Base-by-base conservation (phyloP, 345 rosid genomes). In the Hevea brasiliensis region DNA sequence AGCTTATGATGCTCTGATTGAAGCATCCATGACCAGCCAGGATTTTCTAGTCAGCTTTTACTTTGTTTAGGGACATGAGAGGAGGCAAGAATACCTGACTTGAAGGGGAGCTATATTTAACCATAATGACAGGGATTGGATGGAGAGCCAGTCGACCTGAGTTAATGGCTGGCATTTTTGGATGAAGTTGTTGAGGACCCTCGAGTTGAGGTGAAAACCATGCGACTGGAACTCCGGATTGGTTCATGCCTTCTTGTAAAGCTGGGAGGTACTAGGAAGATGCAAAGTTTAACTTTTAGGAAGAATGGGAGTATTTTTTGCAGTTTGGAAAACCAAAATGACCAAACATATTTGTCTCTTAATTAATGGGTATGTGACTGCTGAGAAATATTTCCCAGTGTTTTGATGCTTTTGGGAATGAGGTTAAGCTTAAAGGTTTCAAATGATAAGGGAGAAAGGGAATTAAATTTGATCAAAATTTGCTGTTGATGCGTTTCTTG, bases 221-320 rank as follows among this genome's bases (percentile, higher is more conserved):
- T 65, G n/a, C n/a, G 99, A 95, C 75, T 95, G 98, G 97, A 95
- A 95, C 76, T 92, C 99, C n/a, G n/a, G 45, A 95, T 95, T 51
- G n/a, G 88, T 95, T 79, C 97, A 95, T 42, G 97, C 98, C 60
- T 95, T 92, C 3, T n/a, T 92, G 96, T 82, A 95, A 95, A 82
- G 91, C 92, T 4, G 92, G 91, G 53, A 80, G 92, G 63, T n/a
- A n/a, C 60, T 95, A 75, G n/a, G 98, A 92, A 79, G 97, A 95
- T 85, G 94, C 91, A 20, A 84, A 87, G 76, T n/a, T 88, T 96
- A 77, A 92, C 98, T 51, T 86, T 92, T 56, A 88, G n/a, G 98
- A 83, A 92, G 98, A 77, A 94, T 94, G 98, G 62, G 68, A 45
- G n/a, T n/a, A n/a, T n/a, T 92, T 92, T 78, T 67, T 94, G 61